Evolutionary conservation across 75 land plant species (phyloP).

Genomic region (Picea sitchensis): DNA sequence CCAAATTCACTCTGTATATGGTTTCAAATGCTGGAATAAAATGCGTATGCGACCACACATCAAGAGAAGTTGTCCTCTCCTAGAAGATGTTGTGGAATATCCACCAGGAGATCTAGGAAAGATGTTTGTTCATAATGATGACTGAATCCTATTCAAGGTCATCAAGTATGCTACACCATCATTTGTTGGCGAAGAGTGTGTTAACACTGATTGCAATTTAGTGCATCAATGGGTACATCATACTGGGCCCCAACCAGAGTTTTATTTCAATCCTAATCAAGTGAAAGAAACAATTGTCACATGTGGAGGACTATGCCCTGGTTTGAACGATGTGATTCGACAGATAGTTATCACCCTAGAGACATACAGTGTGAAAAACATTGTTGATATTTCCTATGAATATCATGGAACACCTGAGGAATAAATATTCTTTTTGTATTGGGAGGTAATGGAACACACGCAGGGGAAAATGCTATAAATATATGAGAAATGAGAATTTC

Average conservation of each 20-base stretch:
- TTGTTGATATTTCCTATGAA: constrained; percentile 80
- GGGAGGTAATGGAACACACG: constrained; percentile 98
- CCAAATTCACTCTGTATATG: too few species aligned
- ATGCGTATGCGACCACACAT: too few species aligned
- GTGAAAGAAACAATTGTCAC: constrained; percentile 92
- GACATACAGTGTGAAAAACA: constrained; percentile 81
- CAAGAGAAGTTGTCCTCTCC: constrained; percentile 27
- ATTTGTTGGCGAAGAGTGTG: constrained; percentile 80
- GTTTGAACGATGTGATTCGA: constrained; percentile 93
- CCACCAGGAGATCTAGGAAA: constrained; percentile 46
- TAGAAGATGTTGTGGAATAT: constrained; percentile 28
- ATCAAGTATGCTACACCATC: constrained; percentile 57
- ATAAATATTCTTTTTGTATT: constrained; percentile 91
- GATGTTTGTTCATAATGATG: constrained; percentile 69
- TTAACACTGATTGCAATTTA: constrained; percentile 65
- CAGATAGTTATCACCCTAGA: constrained; percentile 94
- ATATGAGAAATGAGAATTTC: too few species aligned
- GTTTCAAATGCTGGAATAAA: too few species aligned
- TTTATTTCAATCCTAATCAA: constrained; percentile 77
- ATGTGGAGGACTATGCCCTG: constrained; percentile 94
- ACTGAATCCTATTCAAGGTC: constrained; percentile 83
- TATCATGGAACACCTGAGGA: constrained; percentile 64
- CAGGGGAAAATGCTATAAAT: constrained; percentile 82
- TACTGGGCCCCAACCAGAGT: constrained; percentile 79
- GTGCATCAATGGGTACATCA: constrained; percentile 82